These are phyloP conservation scores for Gnaphalium uliginosum DNA, from an alignment of 129 eudicot species.

Conservation along the genomic window DNA sequence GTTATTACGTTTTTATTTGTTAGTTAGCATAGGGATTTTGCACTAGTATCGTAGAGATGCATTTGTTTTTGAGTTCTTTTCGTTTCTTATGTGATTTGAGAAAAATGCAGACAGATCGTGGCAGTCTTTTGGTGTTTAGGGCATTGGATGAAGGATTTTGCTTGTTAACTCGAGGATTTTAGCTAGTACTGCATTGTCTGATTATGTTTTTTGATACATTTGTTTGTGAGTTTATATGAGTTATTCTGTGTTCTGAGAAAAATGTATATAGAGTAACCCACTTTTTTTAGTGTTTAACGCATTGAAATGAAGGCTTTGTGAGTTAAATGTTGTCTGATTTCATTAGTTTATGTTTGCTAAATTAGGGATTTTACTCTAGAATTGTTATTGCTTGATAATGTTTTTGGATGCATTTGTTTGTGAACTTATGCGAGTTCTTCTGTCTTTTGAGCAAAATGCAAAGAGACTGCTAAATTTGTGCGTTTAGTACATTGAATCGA, in stretches of 20 bases:
- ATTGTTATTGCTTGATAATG: not conserved
- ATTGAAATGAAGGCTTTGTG: not conserved
- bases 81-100: not conserved
- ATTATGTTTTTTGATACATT: not conserved
- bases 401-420: not conserved
- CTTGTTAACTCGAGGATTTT: not conserved
- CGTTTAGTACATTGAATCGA: not conserved
- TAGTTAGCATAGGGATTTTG: constrained; percentile 21
- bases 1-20: not conserved
- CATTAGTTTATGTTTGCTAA: constrained; percentile 9
- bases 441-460: not conserved
- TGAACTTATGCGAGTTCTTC: not conserved
- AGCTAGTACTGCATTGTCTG: not conserved
- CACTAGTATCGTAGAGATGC: not conserved
- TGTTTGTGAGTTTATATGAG: not conserved
- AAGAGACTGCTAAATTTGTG: not conserved
- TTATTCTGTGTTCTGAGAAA: not conserved
- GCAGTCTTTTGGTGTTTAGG: not conserved
- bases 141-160: constrained; percentile 12
- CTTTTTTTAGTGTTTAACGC: not conserved
- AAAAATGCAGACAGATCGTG: constrained; percentile 4
- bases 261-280: constrained; percentile 1
- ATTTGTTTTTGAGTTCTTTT: not conserved
- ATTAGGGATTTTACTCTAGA: constrained; percentile 16
- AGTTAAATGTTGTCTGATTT: not conserved